These are phyloP conservation scores for Neoascochyta sp. DNA, from an alignment of 2,329 filamentous ascomycete genomes.

Conservation along the genomic window DNA sequence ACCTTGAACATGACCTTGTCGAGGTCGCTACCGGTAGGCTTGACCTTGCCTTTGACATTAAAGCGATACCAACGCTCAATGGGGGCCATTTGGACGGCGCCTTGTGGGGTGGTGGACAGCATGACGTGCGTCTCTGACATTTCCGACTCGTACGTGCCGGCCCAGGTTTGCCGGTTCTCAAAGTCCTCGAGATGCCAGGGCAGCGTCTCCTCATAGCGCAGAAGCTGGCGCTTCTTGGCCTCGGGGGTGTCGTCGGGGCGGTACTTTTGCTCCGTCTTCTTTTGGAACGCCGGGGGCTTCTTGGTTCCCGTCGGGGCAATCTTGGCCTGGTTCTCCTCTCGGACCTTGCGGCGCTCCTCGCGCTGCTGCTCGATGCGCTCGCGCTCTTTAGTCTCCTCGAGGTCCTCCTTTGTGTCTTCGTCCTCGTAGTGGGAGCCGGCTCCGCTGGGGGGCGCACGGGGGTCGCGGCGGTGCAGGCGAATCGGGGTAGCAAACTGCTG, in stretches of 20 bases:
- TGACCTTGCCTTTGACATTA: conserved; percentile 68
- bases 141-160: conserved; percentile 84
- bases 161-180: conserved; percentile 91
- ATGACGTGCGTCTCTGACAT: conserved; percentile 78
- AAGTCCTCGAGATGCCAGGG: conserved; percentile 98
- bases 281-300: conserved; percentile 62
- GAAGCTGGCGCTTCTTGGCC: conserved; percentile 62
- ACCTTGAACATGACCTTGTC: conserved; percentile 74
- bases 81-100: conserved; percentile 74
- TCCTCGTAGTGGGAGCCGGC: conserved; percentile 37
- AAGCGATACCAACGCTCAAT: conserved; percentile 96
- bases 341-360: conserved; percentile 78
- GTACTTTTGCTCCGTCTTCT: conserved; percentile 83
- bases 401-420: conserved; percentile 61
- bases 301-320: conserved; percentile 79
- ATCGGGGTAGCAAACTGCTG: conserved; percentile 84
- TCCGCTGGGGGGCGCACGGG: conserved; percentile 57
- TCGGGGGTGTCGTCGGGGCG: conserved; percentile 72
- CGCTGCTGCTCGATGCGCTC: conserved; percentile 57
- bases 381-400: conserved; percentile 62
- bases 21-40: conserved; percentile 79
- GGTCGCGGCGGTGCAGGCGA: conserved; percentile 83
- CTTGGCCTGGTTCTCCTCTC: conserved; percentile 82
- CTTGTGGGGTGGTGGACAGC: conserved; percentile 61
- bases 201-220: conserved; percentile 87